Evolutionary conservation across 2,329 filamentous ascomycete genomes (phyloP).

Genomic region (Fusarium sp.): DNA sequence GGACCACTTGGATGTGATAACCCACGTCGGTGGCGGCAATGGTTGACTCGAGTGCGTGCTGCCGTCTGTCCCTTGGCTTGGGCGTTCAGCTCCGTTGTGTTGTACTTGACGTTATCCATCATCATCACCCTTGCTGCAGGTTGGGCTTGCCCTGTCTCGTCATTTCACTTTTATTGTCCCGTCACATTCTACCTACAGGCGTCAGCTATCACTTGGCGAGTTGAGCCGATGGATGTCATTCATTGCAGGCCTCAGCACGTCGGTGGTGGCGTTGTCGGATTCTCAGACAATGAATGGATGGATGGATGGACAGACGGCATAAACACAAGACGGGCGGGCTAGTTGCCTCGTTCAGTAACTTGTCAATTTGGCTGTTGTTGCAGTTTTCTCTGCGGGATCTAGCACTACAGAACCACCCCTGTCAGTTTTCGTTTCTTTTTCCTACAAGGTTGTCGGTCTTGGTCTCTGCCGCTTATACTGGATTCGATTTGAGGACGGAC

Average conservation of each 20-base stretch:
- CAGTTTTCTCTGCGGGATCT: neutral
- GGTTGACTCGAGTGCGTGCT: slow-evolving; percentile 2
- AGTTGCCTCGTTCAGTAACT: slow-evolving; percentile 9
- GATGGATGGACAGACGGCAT: neutral
- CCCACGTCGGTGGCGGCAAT: slow-evolving; percentile 29
- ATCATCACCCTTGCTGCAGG: neutral
- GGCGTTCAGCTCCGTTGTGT: slow-evolving; percentile 9
- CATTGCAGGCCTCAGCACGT: slow-evolving; percentile 23
- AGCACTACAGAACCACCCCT: slow-evolving; percentile 30
- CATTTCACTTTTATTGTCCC: neutral
- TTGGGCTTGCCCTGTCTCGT: neutral
- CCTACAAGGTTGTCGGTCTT: slow-evolving; percentile 6
- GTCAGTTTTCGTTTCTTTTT: slow-evolving; percentile 31
- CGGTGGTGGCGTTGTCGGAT: slow-evolving; percentile 14
- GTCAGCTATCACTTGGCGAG: neutral
- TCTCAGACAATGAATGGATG: slow-evolving; percentile 16
- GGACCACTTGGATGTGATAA: slow-evolving; percentile 4
- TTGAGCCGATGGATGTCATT: neutral
- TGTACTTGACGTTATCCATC: neutral
- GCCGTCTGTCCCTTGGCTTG: neutral
- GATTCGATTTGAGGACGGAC: slow-evolving; percentile 1
- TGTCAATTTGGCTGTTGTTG: slow-evolving; percentile 8
- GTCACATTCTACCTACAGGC: neutral
- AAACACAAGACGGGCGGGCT: neutral
- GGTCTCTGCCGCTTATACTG: slow-evolving; percentile 16